A percentile compares a stretch with the other conserved stretches of the same genome.
phyloP scores from a whole-genome alignment of 225 moss, liverwort and hornwort genomes.

The Sphagnum contortum region DNA sequence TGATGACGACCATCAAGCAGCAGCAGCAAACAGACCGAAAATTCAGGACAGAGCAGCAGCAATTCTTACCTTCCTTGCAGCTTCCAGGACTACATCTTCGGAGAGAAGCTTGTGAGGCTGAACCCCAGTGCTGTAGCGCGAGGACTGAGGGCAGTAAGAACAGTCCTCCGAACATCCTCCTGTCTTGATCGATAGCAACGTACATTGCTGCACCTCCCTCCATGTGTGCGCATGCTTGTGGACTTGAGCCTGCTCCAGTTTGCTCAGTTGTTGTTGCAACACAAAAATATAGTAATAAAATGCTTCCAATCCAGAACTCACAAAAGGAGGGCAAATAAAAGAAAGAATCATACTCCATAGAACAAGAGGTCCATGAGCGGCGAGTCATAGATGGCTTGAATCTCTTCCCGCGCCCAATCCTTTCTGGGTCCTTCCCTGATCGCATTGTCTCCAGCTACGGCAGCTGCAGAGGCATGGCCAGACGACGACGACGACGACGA shows the following conservation, averaged over 20 bases:
- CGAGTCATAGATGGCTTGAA: constrained; percentile 77
- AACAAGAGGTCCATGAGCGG: constrained; percentile 91
- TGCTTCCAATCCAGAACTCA: no score
- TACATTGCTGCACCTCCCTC: constrained; percentile 98
- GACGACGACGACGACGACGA: constrained; percentile 7
- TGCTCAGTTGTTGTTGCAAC: no score
- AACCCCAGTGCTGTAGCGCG: constrained; percentile 76
- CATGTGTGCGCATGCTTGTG: constrained; percentile 85
- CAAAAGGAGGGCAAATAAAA: no score
- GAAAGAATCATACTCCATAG: constrained; percentile 43
- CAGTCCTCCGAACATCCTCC: constrained; percentile 99
- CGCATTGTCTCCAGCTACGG: constrained; percentile 30
- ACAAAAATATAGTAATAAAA: background rate
- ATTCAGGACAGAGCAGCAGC: no score
- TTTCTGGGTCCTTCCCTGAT: constrained; percentile 39
- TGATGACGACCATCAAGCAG: no score
- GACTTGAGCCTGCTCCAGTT: constrained; percentile 61
- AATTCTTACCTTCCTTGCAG: constrained; percentile 60
- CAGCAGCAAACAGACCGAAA: no score
- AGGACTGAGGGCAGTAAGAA: constrained; percentile 93
- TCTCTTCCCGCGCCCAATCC: constrained; percentile 56
- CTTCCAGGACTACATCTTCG: constrained; percentile 77
- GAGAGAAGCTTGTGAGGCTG: constrained; percentile 77
- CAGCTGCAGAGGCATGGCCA: constrained; percentile 17
- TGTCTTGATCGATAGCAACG: constrained; percentile 93